Conservation (phyloP, 345 rosid species). For the Hypericum perforatum region DNA sequence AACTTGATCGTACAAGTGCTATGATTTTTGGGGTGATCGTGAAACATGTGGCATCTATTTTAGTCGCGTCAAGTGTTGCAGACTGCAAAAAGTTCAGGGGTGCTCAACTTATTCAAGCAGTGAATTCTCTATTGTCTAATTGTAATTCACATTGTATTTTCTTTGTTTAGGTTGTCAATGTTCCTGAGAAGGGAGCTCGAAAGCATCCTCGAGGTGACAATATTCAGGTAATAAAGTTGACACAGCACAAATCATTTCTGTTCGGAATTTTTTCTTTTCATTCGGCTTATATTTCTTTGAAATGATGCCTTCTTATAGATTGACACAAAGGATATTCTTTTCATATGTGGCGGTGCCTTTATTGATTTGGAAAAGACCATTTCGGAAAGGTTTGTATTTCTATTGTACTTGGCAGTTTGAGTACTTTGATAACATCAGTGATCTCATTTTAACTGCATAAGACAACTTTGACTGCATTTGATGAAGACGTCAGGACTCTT, state of each 20-base stretch:
- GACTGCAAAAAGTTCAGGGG: no score
- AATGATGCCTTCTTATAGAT: constrained; percentile 36
- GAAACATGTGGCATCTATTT: no score
- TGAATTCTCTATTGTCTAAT: no score
- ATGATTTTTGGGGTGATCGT: no score
- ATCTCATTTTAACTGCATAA: constrained; percentile 12
- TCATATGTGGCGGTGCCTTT: constrained; percentile 98
- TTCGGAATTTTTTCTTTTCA: not conserved
- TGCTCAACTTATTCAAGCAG: no score
- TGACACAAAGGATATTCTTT: constrained; percentile 97
- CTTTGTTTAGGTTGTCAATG: constrained; percentile 71
- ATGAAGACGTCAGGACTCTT: constrained; percentile 90
- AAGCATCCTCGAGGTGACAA: constrained; percentile 99
- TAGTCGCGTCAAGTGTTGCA: no score
- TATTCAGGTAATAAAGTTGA: constrained; percentile 57
- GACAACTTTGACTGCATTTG: constrained; percentile 8
- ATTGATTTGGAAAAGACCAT: constrained; percentile 94
- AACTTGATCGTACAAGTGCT: no score
- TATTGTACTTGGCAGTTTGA: constrained; percentile 3
- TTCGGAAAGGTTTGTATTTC: constrained; percentile 72
- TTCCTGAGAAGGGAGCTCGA: constrained; percentile 97
- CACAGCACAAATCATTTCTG: not conserved
- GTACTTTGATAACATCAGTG: constrained; percentile 3
- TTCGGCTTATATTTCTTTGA: not conserved
- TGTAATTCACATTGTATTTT: not conserved